Evolutionary conservation across 2,329 filamentous ascomycete genomes (phyloP).

Genomic region (Nectriaceae sp.): DNA sequence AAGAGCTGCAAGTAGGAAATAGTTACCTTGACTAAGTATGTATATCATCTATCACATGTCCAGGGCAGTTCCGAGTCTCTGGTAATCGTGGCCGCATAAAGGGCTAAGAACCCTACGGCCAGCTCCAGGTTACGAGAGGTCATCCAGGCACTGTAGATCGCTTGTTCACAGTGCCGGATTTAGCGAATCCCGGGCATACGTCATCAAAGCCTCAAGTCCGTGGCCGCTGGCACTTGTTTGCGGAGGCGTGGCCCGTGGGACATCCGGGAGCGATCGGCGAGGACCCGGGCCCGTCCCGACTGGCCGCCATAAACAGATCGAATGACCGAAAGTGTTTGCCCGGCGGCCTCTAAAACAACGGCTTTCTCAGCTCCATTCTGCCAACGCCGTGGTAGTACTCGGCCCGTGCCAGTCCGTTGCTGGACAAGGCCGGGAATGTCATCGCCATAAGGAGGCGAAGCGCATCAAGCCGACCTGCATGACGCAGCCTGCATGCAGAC

Average conservation of each 20-base stretch:
- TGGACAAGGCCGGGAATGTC: conserved; percentile 16
- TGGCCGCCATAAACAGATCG: neutral
- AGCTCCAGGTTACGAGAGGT: neutral
- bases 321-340: neutral
- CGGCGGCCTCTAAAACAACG: neutral
- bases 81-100: conserved; percentile 1
- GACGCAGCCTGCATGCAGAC: conserved; percentile 17
- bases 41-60: too few relatives aligned
- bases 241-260: neutral
- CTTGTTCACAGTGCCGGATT: neutral
- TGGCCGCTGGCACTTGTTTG: conserved; percentile 1
- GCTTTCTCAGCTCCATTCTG: too few relatives aligned
- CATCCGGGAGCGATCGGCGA: neutral
- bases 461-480: conserved; percentile 4
- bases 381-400: too few relatives aligned
- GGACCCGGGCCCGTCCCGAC: neutral
- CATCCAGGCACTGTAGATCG: neutral
- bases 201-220: conserved; percentile 3
- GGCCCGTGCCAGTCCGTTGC: conserved; percentile 11
- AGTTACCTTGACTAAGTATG: too few relatives aligned
- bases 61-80: too few relatives aligned
- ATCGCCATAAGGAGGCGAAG: conserved; percentile 10
- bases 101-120: neutral
- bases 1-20: too few relatives aligned
- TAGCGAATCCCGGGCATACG: neutral